A percentile compares a stretch with the other conserved stretches of the same genome.
Evolutionary conservation across 2,329 filamentous ascomycete species (phyloP).

Genomic region (Lachnellula subtilissima): DNA sequence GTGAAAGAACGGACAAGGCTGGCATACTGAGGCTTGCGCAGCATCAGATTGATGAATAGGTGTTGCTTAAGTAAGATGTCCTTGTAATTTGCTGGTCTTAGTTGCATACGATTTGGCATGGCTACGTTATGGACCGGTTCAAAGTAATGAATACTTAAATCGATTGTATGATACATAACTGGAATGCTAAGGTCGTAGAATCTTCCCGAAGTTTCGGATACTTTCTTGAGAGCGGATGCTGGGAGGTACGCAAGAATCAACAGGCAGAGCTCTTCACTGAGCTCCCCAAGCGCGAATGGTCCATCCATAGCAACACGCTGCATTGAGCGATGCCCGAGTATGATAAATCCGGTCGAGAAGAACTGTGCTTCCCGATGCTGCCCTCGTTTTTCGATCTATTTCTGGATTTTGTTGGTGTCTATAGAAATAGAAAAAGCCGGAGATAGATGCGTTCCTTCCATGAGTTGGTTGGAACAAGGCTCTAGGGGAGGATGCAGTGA

Average conservation of each 20-base stretch:
- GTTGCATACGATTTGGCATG: neutral
- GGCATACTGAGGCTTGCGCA: neutral
- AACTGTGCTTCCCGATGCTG: neutral
- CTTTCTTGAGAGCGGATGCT: neutral
- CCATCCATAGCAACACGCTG: neutral
- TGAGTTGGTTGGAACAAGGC: no score
- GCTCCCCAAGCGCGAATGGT: neutral
- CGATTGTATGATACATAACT: neutral
- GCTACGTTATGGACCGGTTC: neutral
- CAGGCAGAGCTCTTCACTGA: neutral
- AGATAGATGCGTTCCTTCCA: no score
- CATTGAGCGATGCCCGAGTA: neutral
- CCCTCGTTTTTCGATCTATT: no score
- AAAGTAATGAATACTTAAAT: neutral
- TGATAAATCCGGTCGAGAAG: neutral
- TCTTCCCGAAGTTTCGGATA: neutral
- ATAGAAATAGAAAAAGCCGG: no score
- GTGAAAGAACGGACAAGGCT: neutral
- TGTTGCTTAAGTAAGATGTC: neutral
- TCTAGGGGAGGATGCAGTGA: no score
- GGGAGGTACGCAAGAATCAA: neutral
- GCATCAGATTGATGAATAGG: neutral
- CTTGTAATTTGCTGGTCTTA: neutral
- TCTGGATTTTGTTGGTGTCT: no score
- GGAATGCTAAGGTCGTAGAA: neutral